Evolutionary conservation across 31 red algal genomes (phyloP).

Genomic region (Porphyra umbilicalis): DNA sequence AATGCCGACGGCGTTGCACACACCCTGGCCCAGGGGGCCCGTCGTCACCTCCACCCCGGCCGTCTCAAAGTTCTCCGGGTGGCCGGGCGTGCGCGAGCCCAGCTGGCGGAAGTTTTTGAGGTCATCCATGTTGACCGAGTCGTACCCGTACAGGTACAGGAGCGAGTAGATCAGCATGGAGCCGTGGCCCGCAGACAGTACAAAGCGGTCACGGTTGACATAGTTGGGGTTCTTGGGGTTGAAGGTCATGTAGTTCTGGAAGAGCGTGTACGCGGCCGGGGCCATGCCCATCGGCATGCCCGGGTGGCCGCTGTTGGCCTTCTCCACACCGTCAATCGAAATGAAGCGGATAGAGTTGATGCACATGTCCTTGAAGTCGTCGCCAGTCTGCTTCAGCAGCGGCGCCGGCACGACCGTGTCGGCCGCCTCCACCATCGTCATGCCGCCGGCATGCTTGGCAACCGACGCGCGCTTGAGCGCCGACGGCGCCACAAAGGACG

Average conservation of each 20-base stretch:
- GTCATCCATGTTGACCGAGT: slow-evolving; percentile 81
- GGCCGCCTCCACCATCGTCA: slow-evolving; percentile 38
- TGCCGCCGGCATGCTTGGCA: background rate
- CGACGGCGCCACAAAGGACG: background rate
- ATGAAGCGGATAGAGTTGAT: slow-evolving; percentile 90
- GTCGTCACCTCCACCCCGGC: slow-evolving; percentile 89
- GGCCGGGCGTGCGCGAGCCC: slow-evolving; percentile 61
- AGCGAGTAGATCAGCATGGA: slow-evolving; percentile 86
- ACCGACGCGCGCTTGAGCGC: background rate
- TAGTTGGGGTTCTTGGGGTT: slow-evolving; percentile 81
- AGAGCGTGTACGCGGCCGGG: slow-evolving; percentile 55
- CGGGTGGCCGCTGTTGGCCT: slow-evolving; percentile 83
- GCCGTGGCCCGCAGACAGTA: slow-evolving; percentile 90
- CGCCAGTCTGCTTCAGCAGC: slow-evolving; percentile 63
- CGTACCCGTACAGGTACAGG: slow-evolving; percentile 82
- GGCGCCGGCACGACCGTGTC: background rate
- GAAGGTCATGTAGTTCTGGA: slow-evolving; percentile 61
- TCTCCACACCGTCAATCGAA: slow-evolving; percentile 80
- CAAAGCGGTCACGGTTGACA: slow-evolving; percentile 94
- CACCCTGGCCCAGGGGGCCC: slow-evolving; percentile 89
- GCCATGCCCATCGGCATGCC: slow-evolving; percentile 96
- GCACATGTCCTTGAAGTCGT: slow-evolving; percentile 62
- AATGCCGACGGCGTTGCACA: slow-evolving; percentile 87
- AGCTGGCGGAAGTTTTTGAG: slow-evolving; percentile 89
- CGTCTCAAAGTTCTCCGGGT: slow-evolving; percentile 89